Evolutionary conservation across 768 basidiomycete species (phyloP).

Genomic region (Pleurotus salmoneostramineus): DNA sequence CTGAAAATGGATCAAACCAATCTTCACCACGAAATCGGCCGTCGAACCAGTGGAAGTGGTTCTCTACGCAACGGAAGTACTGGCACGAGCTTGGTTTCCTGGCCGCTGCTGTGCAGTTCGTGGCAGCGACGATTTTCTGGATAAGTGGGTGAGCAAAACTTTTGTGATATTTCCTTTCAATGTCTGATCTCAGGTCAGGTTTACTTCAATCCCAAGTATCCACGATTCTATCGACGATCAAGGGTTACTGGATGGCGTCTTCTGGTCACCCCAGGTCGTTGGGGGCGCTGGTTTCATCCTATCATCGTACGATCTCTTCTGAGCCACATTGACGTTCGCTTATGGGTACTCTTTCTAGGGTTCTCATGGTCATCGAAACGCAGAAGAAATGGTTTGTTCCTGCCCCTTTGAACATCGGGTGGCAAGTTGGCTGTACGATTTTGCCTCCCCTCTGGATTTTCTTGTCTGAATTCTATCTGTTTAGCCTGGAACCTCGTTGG

Average conservation of each 20-base stretch:
- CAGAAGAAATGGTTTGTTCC: constrained; percentile 54
- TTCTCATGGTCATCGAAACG: constrained; percentile 49
- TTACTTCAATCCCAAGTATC: constrained; percentile 32
- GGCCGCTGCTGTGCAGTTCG: constrained; percentile 47
- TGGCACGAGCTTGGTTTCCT: constrained; percentile 45
- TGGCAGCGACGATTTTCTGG: constrained; percentile 62
- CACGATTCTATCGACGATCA: constrained; percentile 24
- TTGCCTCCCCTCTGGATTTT: too few species aligned
- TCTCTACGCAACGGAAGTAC: constrained; percentile 30
- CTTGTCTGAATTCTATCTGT: too few species aligned
- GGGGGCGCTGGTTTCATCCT: constrained; percentile 59
- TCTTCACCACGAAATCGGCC: not conserved
- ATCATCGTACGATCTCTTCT: constrained; percentile 26
- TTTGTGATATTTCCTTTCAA: not conserved
- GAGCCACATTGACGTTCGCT: not conserved
- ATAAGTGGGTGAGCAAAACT: constrained; percentile 33
- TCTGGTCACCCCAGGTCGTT: constrained; percentile 61
- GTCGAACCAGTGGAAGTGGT: constrained; percentile 31
- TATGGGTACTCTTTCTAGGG: constrained; percentile 14
- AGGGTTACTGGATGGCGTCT: constrained; percentile 41
- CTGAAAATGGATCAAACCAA: not conserved
- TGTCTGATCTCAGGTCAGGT: constrained; percentile 15
- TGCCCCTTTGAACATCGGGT: constrained; percentile 41
- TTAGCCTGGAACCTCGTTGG: constrained; percentile 65
- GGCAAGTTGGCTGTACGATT: constrained; percentile 44